These are phyloP conservation scores for Solanum chacoense DNA, from an alignment of 305 asterid species.

Conservation along the genomic window DNA sequence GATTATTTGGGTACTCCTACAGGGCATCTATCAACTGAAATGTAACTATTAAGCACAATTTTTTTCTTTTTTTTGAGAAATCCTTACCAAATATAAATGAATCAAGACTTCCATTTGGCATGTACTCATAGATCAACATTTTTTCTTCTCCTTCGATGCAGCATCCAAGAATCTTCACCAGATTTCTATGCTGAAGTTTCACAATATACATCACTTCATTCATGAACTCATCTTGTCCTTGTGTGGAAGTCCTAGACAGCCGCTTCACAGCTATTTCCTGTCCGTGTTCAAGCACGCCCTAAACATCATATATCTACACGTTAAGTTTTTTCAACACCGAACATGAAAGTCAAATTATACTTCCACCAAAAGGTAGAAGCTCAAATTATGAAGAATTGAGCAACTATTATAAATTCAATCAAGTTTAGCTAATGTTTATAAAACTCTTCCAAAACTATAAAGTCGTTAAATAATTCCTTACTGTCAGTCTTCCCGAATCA, in stretches of 20 bases:
- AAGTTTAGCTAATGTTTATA: neutral
- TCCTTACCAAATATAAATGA: slow-evolving; percentile 19
- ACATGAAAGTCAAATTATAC: neutral
- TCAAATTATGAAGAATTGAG: neutral
- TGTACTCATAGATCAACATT: slow-evolving; percentile 29
- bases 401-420: neutral
- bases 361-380: neutral
- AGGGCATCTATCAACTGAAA: neutral
- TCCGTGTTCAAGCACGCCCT: slow-evolving; percentile 29
- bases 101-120: slow-evolving; percentile 32
- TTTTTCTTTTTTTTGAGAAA: neutral
- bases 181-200: slow-evolving; percentile 41
- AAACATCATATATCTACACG: neutral
- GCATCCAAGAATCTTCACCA: slow-evolving; percentile 37
- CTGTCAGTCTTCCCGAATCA: neutral
- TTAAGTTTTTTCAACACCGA: neutral
- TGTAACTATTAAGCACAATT: neutral
- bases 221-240: slow-evolving; percentile 34
- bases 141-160: slow-evolving; percentile 31
- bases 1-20: neutral
- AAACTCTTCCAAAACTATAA: neutral
- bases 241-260: slow-evolving; percentile 24
- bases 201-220: slow-evolving; percentile 29
- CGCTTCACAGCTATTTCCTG: slow-evolving; percentile 36
- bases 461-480: neutral